Base-by-base conservation (phyloP, 2,329 filamentous ascomycete species). In the Trichoderma sp. region DNA sequence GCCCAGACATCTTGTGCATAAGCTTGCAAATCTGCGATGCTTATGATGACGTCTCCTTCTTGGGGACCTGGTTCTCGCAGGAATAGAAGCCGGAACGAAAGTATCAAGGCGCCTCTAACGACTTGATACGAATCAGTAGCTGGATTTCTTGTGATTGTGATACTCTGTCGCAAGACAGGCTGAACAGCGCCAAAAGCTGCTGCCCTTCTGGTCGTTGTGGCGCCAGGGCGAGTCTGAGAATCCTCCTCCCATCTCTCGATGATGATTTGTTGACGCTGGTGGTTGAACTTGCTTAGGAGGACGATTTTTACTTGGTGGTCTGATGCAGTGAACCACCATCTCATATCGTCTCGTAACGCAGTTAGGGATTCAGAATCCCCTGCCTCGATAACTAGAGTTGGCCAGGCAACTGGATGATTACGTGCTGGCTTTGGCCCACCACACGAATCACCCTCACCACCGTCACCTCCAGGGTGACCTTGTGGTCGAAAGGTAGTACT, bases 171-270 rank as follows among this genome's bases (percentile, higher is more conserved):
- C 21, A 47, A 47, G n/a, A 47, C 45, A 24, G 45, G 45, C 45
- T 47, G 45, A 24, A 30, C 30, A 9, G 30, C 30, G 30, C 30
- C 30, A 30, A 30, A 7, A 30, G 30, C 30, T 30, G 30, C 30
- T 30, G 30, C 30, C 30, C 30, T 30, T 30, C 45, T 47, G 4
- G 45, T 19, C 6, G 17, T 24, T 9, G 30, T 30, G 30, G 30
- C 30, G 30, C 30, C 30, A 30, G 30, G 30, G 30, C 30, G 30
- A 47, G 19, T 19, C 45, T 17, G n/a, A 7, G 15, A 14, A 2
- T 52, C 50, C 17, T 52, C 50, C 9, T 52, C 50, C 50, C 50
- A 52, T 52, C 28, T 52, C 24, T 52, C 50, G 28, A 52, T 28
- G 50, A 34, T 12, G 28, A 52, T 52, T 6, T 28, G 24, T 52